phyloP scores from a whole-genome alignment of 805 yeast species.

The Wilhelminamyces savonicus region DNA sequence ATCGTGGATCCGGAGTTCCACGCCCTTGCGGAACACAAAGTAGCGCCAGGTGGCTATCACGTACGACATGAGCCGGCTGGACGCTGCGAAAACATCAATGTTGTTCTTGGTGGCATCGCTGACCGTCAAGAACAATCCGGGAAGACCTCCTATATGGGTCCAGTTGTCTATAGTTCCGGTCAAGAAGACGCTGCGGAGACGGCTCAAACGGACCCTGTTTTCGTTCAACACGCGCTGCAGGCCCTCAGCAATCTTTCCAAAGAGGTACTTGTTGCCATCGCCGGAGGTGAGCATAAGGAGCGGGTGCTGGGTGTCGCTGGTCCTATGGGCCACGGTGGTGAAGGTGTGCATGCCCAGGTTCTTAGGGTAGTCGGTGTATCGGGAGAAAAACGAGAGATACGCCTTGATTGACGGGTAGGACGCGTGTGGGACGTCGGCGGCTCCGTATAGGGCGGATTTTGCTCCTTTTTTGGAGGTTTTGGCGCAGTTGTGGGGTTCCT shows the following conservation, averaged over 20 bases:
- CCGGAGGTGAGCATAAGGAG: slow-evolving; percentile 43
- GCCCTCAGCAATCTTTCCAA: slow-evolving; percentile 85
- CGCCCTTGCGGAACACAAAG: slow-evolving; percentile 76
- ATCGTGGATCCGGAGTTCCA: slow-evolving; percentile 38
- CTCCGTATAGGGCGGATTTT: too few relatives aligned
- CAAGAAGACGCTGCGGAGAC: slow-evolving; percentile 59
- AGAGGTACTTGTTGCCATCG: slow-evolving; percentile 51
- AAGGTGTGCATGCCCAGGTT: slow-evolving; percentile 38
- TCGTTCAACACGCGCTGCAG: slow-evolving; percentile 70
- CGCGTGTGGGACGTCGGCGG: too few relatives aligned
- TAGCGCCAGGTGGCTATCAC: slow-evolving; percentile 78
- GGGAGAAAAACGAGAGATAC: too few relatives aligned
- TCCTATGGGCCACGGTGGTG: slow-evolving; percentile 46
- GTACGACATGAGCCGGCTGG: slow-evolving; percentile 29
- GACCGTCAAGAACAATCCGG: slow-evolving; percentile 78
- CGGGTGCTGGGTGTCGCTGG: slow-evolving; percentile 53
- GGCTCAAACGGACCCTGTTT: slow-evolving; percentile 49
- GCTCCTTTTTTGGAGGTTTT: too few relatives aligned
- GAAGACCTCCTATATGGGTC: slow-evolving; percentile 84
- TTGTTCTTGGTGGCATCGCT: slow-evolving; percentile 68
- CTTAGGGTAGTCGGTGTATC: too few relatives aligned
- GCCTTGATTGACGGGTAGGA: too few relatives aligned
- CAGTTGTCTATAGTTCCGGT: slow-evolving; percentile 70
- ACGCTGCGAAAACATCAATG: slow-evolving; percentile 47
- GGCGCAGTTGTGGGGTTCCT: too few relatives aligned